Conservation (phyloP, 208 protist genomes). For the Trypanosoma grayi region DNA sequence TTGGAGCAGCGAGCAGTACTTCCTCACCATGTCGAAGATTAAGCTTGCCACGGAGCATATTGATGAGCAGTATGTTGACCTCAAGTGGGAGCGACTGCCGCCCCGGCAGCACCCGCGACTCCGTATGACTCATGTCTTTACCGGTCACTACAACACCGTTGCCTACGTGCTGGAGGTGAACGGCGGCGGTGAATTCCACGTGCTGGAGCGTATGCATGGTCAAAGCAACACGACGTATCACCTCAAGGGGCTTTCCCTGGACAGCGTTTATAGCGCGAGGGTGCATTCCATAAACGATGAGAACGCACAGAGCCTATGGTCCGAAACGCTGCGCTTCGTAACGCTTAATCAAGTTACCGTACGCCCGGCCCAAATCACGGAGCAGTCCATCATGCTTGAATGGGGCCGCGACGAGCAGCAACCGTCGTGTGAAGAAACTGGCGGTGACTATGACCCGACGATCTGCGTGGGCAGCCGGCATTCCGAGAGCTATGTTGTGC, state of each 20-base stretch:
- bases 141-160: slow-evolving; percentile 37
- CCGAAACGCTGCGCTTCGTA: slow-evolving; percentile 46
- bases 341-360: slow-evolving; percentile 65
- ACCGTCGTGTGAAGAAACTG: slow-evolving; percentile 7
- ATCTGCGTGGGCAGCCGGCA: slow-evolving; percentile 28
- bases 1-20: slow-evolving; percentile 68
- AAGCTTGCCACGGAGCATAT: slow-evolving; percentile 37
- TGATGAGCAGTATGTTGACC: slow-evolving; percentile 69
- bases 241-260: slow-evolving; percentile 48
- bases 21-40: slow-evolving; percentile 75
- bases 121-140: slow-evolving; percentile 28
- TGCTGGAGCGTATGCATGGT: slow-evolving; percentile 27
- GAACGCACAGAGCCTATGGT: slow-evolving; percentile 61
- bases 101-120: slow-evolving; percentile 14
- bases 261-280: slow-evolving; percentile 56
- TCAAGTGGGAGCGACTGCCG: slow-evolving; percentile 56
- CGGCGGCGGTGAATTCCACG: slow-evolving; percentile 28
- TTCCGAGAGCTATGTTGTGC: slow-evolving; percentile 31
- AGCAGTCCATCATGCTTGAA: slow-evolving; percentile 59
- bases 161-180: slow-evolving; percentile 64
- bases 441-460: slow-evolving; percentile 14
- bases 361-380: slow-evolving; percentile 62
- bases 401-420: slow-evolving; percentile 73
- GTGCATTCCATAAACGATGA: slow-evolving; percentile 65
- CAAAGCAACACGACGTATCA: slow-evolving; percentile 27